Evolutionary conservation across 202 grass and related monocot species (phyloP), one percentile per base, ranked within the genome.

Genomic region (Setaria viridis): DNA sequence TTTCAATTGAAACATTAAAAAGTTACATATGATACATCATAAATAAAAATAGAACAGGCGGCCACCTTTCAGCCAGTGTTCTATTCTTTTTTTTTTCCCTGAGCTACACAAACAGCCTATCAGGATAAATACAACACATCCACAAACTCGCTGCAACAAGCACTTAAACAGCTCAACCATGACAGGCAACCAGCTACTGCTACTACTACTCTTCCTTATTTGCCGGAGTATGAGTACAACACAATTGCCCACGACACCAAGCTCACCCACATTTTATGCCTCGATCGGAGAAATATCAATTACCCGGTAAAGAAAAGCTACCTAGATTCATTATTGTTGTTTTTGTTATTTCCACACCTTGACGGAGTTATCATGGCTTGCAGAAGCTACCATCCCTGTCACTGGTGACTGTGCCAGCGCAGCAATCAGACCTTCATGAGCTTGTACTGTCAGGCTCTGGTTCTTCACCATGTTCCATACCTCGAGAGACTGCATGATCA

Each of bases 391-490:
- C 94, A 93, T 99, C 45, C 97, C 94, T 17, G 87, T 94, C 37
- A 74, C 85, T 11, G 86, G 89, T 30, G 97, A 97, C 64, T 99
- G 92, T 4, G 97, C 92, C 77, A 99, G 30, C 15, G 92, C 80
- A 0, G 92, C 94, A 25, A 99, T 99, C 32, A 92, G 77, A 80
- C 90, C 88, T 63, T 99, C 97, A 46, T 99, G 97, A 9, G 94
- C 97, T 64, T 91, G 94, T 50, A 99, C 81, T 7, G 89, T 90
- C 87, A 94, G 90, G 72, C 85, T 94, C 72, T 97, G 92, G 85
- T 97, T 99, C 80, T 97, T 95, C 57, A 87, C 82, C 88, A 94
- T 93, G 83, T 94, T 94, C 97, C 94, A 99, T 35, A 99, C 84
- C 84, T 97, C 97, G 43, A 99, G 84, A 16, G 97, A 93, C 97